Percentiles rank a stretch among this genome's conserved stretches.
These are phyloP conservation scores for Diaporthe amygdali DNA, from an alignment of 2,329 filamentous ascomycete genomes.

Conservation along the genomic window DNA sequence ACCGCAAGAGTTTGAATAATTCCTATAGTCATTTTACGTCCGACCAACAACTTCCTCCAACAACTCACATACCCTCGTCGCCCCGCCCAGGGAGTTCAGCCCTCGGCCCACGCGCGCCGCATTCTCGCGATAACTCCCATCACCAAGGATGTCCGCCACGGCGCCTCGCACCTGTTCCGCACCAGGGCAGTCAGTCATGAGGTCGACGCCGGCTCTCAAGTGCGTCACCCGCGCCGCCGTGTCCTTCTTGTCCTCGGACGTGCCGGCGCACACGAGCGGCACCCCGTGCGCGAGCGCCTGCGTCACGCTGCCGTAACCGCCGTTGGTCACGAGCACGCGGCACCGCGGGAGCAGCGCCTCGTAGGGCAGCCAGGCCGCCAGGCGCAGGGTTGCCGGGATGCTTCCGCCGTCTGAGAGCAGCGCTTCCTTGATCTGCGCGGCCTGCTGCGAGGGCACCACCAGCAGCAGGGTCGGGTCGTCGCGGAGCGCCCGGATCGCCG, in stretches of 20 bases:
- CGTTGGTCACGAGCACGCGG: slow-evolving; percentile 51
- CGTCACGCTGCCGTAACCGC: slow-evolving; percentile 52
- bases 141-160: slow-evolving; percentile 37
- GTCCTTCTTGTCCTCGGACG: slow-evolving; percentile 47
- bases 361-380: slow-evolving; percentile 42
- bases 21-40: neutral
- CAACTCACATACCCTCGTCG: slow-evolving; percentile 10
- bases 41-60: neutral
- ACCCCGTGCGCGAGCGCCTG: slow-evolving; percentile 50
- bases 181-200: slow-evolving; percentile 41
- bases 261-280: slow-evolving; percentile 52
- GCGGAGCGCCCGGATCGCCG: slow-evolving; percentile 39
- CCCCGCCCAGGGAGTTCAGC: slow-evolving; percentile 15
- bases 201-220: slow-evolving; percentile 50
- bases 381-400: slow-evolving; percentile 34
- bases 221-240: slow-evolving; percentile 45
- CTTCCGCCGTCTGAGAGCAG: slow-evolving; percentile 10
- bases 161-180: slow-evolving; percentile 34
- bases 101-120: slow-evolving; percentile 31
- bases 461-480: slow-evolving; percentile 35
- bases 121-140: slow-evolving; percentile 36
- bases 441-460: slow-evolving; percentile 39
- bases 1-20: too few relatives aligned
- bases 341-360: slow-evolving; percentile 40
- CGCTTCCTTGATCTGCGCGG: slow-evolving; percentile 30